Base-by-base conservation (phyloP, 371 early-diverging fungal species). In the Mortierella sp. region DNA sequence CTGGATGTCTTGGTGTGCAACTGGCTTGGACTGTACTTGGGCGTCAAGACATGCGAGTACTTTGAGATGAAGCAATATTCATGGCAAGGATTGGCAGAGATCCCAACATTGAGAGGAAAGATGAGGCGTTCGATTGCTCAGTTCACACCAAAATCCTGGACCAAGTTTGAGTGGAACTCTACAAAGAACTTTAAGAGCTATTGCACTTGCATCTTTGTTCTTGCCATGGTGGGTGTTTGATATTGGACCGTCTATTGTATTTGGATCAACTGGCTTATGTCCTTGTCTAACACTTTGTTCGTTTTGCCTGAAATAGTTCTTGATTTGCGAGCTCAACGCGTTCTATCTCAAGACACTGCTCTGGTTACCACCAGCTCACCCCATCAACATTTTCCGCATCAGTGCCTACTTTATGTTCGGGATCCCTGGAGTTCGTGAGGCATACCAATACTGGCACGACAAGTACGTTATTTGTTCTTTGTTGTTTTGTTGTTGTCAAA, bases 1-100 rank as follows among this genome's bases (percentile, higher is more conserved):
- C 79, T 98, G 49, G 98, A 98, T 84, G 97, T 98, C 6, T 78
- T 97, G 16, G 42, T 92, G 7, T 96, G 98, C 79, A 98, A 98
- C 79, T 96, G 96, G 96, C 81, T 91, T 16, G 98, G 98, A 47
- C 92, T 94, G 58, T 93, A 91, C 70, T 68, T 96, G 19, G 98
- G 98, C 27, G 95, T 98, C 92, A 96, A 96, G 82, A 91, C 93
- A n/a, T 97, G 97, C 81, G 93, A 96, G 78, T 94, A 96, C 80
- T 93, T 96, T 78, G 92, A 91, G 64, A 89, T 96, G 88, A 96
- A 96, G 89, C 91, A 91, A 55, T 98, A 98, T 76, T 92, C 94
- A 8, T 98, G 97, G 96, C 91, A 93, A 71, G 94, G 95, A 10
- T 85, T 96, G 65, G 86, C 87, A 54, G 88, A 95, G 52, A 95